Conservation (phyloP, 2,329 filamentous ascomycete genomes). For the Sporothrix pallida region DNA sequence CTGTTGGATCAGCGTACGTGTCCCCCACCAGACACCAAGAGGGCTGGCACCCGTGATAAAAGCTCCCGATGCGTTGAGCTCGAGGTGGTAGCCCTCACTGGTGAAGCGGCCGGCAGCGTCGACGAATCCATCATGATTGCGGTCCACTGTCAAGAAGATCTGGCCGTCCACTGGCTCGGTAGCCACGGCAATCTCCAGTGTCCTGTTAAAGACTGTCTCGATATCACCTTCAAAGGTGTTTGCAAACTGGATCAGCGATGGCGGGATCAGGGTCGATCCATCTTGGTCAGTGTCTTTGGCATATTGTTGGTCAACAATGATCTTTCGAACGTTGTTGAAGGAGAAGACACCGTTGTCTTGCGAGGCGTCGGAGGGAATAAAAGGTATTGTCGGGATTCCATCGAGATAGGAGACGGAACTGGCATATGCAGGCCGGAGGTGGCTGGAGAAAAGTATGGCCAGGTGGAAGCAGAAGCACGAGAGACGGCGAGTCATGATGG, state of each 20-base stretch:
- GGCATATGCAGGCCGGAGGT: background rate
- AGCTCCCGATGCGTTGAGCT: background rate
- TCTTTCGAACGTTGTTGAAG: background rate
- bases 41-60: background rate
- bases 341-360: background rate
- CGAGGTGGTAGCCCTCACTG: background rate
- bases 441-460: background rate
- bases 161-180: constrained; percentile 40
- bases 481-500: no score
- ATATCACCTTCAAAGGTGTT: constrained; percentile 52
- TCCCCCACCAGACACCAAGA: background rate
- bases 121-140: constrained; percentile 44
- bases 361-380: background rate
- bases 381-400: background rate
- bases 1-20: background rate
- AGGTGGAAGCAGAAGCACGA: background rate
- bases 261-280: constrained; percentile 59
- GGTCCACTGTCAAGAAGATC: constrained; percentile 52
- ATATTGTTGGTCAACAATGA: constrained; percentile 52
- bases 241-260: constrained; percentile 55
- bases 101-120: constrained; percentile 50
- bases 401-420: background rate
- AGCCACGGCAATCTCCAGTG: constrained; percentile 38
- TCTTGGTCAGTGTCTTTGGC: constrained; percentile 49
- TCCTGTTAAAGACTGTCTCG: background rate